A percentile compares a stretch with the other conserved stretches of the same genome.
phyloP scores from a whole-genome alignment of 192 early-diverging fungal genomes.

The Gamsiella multidivaricata region DNA sequence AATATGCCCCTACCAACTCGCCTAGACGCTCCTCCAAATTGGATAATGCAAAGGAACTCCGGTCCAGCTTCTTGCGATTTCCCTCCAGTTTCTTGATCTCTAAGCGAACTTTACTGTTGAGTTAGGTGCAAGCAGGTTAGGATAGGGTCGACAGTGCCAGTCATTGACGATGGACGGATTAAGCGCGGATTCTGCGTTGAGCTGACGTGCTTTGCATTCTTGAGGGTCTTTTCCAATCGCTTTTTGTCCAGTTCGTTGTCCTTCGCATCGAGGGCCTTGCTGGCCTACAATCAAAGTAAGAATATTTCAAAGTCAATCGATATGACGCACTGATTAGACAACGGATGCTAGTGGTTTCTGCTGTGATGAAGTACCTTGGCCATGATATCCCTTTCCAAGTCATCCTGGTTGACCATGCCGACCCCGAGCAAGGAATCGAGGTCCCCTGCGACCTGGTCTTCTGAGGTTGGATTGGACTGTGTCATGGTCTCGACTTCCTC shows the following conservation, averaged over 20 bases:
- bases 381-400: slow-evolving; percentile 74
- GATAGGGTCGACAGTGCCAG: too few relatives aligned
- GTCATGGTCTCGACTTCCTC: neutral
- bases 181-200: too few relatives aligned
- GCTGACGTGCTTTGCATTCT: slow-evolving; percentile 62
- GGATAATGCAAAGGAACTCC: slow-evolving; percentile 27
- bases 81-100: slow-evolving; percentile 58
- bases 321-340: too few relatives aligned
- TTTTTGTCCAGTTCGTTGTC: slow-evolving; percentile 74
- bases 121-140: slow-evolving; percentile 7
- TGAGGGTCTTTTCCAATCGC: slow-evolving; percentile 68
- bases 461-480: neutral
- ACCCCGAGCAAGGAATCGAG: slow-evolving; percentile 52
- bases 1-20: slow-evolving; percentile 4
- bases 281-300: slow-evolving; percentile 55
- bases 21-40: slow-evolving; percentile 31
- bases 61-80: slow-evolving; percentile 39
- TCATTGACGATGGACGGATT: neutral
- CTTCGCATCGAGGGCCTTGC: slow-evolving; percentile 65
- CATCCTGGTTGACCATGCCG: slow-evolving; percentile 68
- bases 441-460: slow-evolving; percentile 20
- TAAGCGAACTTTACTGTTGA: slow-evolving; percentile 41
- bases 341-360: too few relatives aligned
- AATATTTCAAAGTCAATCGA: neutral
- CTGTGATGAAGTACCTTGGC: too few relatives aligned